Percentiles rank a stretch among this genome's conserved stretches.
Conservation (phyloP, 2,329 filamentous ascomycete species). For the Corinectria fuckeliana region DNA sequence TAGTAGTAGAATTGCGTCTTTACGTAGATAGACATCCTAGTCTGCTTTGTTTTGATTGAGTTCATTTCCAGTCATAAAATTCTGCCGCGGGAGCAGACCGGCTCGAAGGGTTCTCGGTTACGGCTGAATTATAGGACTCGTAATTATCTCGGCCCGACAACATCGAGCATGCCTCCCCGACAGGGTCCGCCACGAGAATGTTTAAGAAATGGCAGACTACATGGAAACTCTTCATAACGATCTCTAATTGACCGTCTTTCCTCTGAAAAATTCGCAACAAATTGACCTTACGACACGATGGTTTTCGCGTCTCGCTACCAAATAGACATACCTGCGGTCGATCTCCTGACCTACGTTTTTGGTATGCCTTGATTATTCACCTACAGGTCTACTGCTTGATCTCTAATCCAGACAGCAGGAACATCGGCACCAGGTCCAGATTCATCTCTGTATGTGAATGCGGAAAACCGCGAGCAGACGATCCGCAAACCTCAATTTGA, state of each 20-base stretch:
- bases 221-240: not conserved
- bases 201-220: not conserved
- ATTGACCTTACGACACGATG: not conserved
- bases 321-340: conserved; percentile 1
- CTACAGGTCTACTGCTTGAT: not conserved
- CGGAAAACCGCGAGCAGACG: not conserved
- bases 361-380: not conserved
- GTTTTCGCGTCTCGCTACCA: not conserved
- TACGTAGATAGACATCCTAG: too few relatives aligned
- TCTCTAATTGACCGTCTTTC: not conserved
- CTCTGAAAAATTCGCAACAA: not conserved
- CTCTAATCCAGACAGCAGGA: not conserved
- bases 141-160: not conserved
- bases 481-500: not conserved
- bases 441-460: not conserved
- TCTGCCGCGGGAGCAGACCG: not conserved
- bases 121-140: not conserved
- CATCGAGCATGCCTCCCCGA: not conserved
- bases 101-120: not conserved
- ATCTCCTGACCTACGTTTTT: conserved; percentile 4
- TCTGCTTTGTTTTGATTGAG: too few relatives aligned
- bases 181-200: not conserved
- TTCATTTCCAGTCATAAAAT: not conserved
- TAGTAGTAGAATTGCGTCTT: too few relatives aligned
- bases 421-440: not conserved